Percentiles rank a stretch among this genome's conserved stretches.
phyloP scores from a whole-genome alignment of 2,329 filamentous ascomycete genomes.

The Plenodomus biglobosus region DNA sequence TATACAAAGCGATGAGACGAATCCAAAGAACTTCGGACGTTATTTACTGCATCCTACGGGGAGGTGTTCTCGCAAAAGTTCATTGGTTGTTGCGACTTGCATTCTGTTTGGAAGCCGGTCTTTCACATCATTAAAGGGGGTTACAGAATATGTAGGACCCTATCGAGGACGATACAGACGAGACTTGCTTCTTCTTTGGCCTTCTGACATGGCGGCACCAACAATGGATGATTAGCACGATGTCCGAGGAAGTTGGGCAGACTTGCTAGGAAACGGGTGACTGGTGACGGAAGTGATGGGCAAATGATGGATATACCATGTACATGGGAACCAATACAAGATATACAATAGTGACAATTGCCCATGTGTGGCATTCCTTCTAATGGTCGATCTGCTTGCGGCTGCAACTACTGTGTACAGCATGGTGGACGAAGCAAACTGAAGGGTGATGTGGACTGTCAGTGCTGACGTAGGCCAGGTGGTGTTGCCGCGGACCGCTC shows the following conservation, averaged over 20 bases:
- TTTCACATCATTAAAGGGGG: neutral
- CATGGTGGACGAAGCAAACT: too few species aligned
- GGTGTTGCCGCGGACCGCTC: conserved; percentile 29
- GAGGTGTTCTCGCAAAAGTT: neutral
- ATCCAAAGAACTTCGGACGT: neutral
- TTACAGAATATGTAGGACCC: too few species aligned
- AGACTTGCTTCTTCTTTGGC: neutral
- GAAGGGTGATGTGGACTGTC: too few species aligned
- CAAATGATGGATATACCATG: neutral
- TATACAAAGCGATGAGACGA: neutral
- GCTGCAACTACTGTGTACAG: too few species aligned
- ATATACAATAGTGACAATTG: neutral
- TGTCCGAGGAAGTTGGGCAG: neutral
- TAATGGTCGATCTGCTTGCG: too few species aligned
- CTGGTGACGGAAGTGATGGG: too few species aligned
- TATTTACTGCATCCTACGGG: neutral
- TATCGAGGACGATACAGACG: too few species aligned
- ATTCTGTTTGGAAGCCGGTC: neutral
- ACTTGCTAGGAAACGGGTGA: neutral
- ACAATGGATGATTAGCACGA: neutral
- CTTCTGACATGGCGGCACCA: neutral
- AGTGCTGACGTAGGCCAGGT: too few species aligned
- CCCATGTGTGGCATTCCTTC: neutral
- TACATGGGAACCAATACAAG: neutral
- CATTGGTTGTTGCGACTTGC: neutral